Evolutionary conservation across 257 asterid species (phyloP).

Genomic region (Nicotiana sylvestris): DNA sequence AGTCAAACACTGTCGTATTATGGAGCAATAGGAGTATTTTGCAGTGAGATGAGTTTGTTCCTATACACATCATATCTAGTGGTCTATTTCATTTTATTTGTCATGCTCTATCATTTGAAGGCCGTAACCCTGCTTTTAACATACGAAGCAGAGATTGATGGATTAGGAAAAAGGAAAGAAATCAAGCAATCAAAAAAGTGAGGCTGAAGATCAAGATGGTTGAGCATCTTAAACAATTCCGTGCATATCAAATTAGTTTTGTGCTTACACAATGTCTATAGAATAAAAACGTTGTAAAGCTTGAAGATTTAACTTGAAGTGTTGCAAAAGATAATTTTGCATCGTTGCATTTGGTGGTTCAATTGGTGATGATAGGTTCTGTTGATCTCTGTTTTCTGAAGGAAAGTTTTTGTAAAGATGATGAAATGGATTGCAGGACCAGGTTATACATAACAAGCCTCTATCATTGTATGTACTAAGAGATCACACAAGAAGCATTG

Average conservation of each 20-base stretch:
- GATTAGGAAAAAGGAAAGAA: background rate
- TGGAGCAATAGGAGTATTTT: background rate
- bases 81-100: background rate
- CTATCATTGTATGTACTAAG: conserved; percentile 21
- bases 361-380: background rate
- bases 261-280: background rate
- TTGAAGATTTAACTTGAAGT: background rate
- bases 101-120: background rate
- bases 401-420: background rate
- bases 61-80: no score
- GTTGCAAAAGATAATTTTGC: background rate
- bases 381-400: background rate
- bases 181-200: background rate
- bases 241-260: background rate
- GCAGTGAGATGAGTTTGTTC: background rate
- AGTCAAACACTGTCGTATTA: background rate
- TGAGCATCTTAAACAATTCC: background rate
- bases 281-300: background rate
- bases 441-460: conserved; percentile 29
- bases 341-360: background rate
- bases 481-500: conserved; percentile 22
- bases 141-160: background rate
- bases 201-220: background rate
- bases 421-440: conserved; percentile 25
- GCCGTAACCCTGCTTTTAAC: background rate